These are phyloP conservation scores for Globisporangium splendens DNA, from an alignment of 352 stramenopile species.

Conservation along the genomic window DNA sequence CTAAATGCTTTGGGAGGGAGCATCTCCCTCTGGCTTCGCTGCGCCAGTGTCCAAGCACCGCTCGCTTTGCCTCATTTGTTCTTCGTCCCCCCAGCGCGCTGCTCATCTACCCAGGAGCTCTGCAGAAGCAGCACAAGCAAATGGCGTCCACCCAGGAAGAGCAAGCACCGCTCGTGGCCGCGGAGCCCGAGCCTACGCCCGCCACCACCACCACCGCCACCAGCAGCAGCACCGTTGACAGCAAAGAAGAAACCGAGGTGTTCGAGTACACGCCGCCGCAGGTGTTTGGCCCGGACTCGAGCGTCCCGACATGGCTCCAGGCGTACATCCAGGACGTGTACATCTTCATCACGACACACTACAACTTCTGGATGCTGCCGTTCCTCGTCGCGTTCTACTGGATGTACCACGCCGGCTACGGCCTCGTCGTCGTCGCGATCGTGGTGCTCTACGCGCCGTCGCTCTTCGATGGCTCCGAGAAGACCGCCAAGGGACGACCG, in stretches of 20 bases:
- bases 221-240: too few species aligned
- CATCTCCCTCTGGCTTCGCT: too few species aligned
- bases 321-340: constrained; percentile 25
- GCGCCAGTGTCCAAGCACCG: too few species aligned
- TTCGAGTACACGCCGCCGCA: constrained; percentile 29
- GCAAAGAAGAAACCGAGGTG: background rate
- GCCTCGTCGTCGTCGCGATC: constrained; percentile 27
- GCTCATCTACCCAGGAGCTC: too few species aligned
- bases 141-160: background rate
- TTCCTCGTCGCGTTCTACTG: constrained; percentile 32
- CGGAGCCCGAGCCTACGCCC: too few species aligned
- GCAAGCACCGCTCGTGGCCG: background rate
- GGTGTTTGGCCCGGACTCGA: constrained; percentile 24
- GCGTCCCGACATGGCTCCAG: constrained; percentile 28
- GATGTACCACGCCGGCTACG: constrained; percentile 31
- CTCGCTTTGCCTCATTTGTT: too few species aligned
- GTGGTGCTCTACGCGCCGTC: constrained; percentile 42
- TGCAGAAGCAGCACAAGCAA: too few species aligned
- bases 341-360: constrained; percentile 41
- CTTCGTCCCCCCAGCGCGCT: too few species aligned
- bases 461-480: constrained; percentile 40
- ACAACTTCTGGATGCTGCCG: constrained; percentile 36
- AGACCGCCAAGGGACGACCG: constrained; percentile 27
- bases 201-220: too few species aligned
- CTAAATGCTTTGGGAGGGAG: too few species aligned